Evolutionary conservation across 1,284 basidiomycete genomes (phyloP), one percentile per base, ranked within the genome.

Genomic region (Sanghuangporus baumii): DNA sequence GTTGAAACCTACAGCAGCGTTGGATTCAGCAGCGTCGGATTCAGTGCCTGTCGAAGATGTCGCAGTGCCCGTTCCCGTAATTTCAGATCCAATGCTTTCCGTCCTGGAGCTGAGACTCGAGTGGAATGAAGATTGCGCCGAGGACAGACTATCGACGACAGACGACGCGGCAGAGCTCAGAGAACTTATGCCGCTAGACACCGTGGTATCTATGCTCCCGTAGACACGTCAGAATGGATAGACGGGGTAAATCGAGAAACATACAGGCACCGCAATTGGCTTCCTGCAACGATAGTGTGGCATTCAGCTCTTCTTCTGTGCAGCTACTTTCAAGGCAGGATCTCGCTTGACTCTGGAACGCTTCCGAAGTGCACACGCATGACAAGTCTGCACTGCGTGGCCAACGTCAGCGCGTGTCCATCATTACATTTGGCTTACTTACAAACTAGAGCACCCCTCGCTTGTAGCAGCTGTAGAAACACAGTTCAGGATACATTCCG

Each of bases 401-500:
- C 16, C 6, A 31, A 57, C 47, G 18, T 31, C 58, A 41, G 56
- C 8, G 31, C 41, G 38, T 20, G 16, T 20, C 18, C 23, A 7
- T 11, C 31, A 6, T 9, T 6, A 43, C n/a, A 38, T 40, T 20
- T 40, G 9, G 8, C 16, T 41, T 14, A 65, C 67, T 37, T 23
- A 67, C 67, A 65, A 31, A 16, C 51, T 23, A 7, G 26, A 43
- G 46, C 67, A 67, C 5, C 65, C 67, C 3, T 65, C 62, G 46
- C 36, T 46, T 6, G 63, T 23, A 18, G 63, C 55, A 16, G 65
- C 65, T 12, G 37, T 47, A 1, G 57, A 57, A n/a, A 64, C 60
- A 52, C 67, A 67, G n/a, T 52, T 55, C 47, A 67, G 48, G 18
- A 66, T 38, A 41, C 67, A 67, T 6, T 63, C 36, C 18, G 59